A percentile compares a stretch with the other conserved stretches of the same genome.
Evolutionary conservation across 2,329 filamentous ascomycete genomes (phyloP).

Genomic region (Tympanopsis confertula): DNA sequence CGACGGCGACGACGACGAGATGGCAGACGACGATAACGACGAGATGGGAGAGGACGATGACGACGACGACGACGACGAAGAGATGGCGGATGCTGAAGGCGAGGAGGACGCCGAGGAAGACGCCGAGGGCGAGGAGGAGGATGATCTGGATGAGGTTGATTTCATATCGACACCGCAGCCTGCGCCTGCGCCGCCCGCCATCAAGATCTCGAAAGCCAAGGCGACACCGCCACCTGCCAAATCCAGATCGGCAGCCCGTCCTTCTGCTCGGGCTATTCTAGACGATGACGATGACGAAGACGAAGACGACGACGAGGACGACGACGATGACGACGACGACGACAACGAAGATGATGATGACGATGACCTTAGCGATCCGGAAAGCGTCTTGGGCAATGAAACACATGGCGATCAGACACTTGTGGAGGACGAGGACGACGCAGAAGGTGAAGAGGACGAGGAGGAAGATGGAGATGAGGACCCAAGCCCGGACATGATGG

Average conservation of each 20-base stretch:
- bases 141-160: constrained; percentile 22
- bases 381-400: constrained; percentile 31
- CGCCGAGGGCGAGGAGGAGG: constrained; percentile 27
- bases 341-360: constrained; percentile 26
- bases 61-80: neutral
- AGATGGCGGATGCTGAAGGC: constrained; percentile 8
- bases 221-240: neutral
- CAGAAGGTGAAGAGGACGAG: constrained; percentile 6
- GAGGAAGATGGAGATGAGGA: constrained; percentile 4
- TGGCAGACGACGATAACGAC: constrained; percentile 7
- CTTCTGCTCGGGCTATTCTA: constrained; percentile 10
- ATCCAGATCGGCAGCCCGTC: no score
- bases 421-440: constrained; percentile 22
- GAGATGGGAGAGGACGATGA: constrained; percentile 10
- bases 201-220: neutral
- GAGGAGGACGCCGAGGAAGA: constrained; percentile 18
- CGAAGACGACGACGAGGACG: constrained; percentile 33
- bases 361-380: constrained; percentile 34
- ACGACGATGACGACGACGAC: constrained; percentile 34
- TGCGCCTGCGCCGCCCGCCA: no score
- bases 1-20: neutral
- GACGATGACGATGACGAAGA: constrained; percentile 28
- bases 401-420: constrained; percentile 29
- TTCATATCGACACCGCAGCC: neutral
- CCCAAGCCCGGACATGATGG: constrained; percentile 18